Base-by-base conservation (phyloP, 306 rosid species). In the Calophaca sinica region DNA sequence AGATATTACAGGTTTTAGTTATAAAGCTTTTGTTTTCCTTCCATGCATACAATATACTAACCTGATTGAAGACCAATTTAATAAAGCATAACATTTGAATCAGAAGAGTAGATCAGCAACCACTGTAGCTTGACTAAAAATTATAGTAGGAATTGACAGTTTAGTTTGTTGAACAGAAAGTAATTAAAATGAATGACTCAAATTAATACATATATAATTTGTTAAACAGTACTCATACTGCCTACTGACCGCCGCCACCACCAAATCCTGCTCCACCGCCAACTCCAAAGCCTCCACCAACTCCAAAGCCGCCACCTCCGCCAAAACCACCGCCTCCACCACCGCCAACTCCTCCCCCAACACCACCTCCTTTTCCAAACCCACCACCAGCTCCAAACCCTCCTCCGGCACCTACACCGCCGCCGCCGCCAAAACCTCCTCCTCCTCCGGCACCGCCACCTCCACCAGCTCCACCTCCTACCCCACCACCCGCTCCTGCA, bases 381-480 rank as follows among this genome's bases (percentile, higher is more conserved):
- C 71, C 80, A 7, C 54, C 62, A 2, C 73, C 69, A 26, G 33
- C 2, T 4, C 80, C 73, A 5, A 36, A 11, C 1, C 73, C 68
- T 5, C 65, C 45, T 12, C 66, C 66, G 0, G 53, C 70, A 4
- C 79, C 79, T 3, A 9, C 14, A 1, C 83, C 78, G 6, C 51
- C 72, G 0, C 81, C 81, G 3, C 28, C 31, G 0, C 79, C 83
- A 5, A 13, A 7, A 7, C 82, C 86, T 2, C 84, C 20, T 7
- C 83, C 86, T 2, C 86, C 86, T 0, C 78, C 86, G 1, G 5
- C 5, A 0, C 83, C 83, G 3, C 70, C 75, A 1, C 74, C 83
- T 3, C 7, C 41, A 2, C 77, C 64, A 0, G 2, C 63, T 1
- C 83, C 83, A 0, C 2, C 45, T 0, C 82, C 80, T 0, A 12